Conservation (phyloP, 2,329 filamentous ascomycete species). For the Aspergillus vadensis region DNA sequence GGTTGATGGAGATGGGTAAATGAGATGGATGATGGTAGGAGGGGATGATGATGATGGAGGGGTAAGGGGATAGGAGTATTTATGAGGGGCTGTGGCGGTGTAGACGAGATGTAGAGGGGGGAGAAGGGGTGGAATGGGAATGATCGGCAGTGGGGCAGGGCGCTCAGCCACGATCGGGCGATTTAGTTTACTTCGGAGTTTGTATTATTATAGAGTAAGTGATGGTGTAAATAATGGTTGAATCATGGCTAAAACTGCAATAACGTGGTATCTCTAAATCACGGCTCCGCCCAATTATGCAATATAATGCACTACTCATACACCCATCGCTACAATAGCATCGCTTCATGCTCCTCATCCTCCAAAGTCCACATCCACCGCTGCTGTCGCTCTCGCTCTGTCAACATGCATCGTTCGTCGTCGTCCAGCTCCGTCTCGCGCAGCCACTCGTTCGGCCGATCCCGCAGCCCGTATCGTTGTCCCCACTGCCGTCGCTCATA, state of each 20-base stretch:
- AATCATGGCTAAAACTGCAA: background rate
- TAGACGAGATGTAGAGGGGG: background rate
- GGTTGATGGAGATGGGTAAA: background rate
- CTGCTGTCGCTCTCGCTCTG: conserved; percentile 36
- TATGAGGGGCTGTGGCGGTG: conserved; percentile 19
- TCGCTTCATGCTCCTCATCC: conserved; percentile 38
- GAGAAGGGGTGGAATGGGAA: too few species aligned
- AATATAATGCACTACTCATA: background rate
- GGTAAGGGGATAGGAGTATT: background rate
- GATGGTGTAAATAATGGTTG: too few species aligned
- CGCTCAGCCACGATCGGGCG: background rate
- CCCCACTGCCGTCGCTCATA: conserved; percentile 46
- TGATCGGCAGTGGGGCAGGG: conserved; percentile 1
- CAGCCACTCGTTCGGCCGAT: conserved; percentile 43
- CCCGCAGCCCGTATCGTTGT: conserved; percentile 33
- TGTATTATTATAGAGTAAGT: too few species aligned
- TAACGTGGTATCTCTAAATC: conserved; percentile 5
- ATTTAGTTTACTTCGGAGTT: background rate
- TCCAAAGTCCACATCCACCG: conserved; percentile 36
- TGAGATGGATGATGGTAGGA: background rate
- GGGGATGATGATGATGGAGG: background rate
- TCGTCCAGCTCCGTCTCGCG: conserved; percentile 36
- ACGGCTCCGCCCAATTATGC: background rate
- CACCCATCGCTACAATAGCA: conserved; percentile 30
- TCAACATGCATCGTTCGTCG: conserved; percentile 40